A percentile compares a stretch with the other conserved stretches of the same genome.
Evolutionary conservation across 1,284 basidiomycete genomes (phyloP).

Genomic region (Pseudozyma thailandica): DNA sequence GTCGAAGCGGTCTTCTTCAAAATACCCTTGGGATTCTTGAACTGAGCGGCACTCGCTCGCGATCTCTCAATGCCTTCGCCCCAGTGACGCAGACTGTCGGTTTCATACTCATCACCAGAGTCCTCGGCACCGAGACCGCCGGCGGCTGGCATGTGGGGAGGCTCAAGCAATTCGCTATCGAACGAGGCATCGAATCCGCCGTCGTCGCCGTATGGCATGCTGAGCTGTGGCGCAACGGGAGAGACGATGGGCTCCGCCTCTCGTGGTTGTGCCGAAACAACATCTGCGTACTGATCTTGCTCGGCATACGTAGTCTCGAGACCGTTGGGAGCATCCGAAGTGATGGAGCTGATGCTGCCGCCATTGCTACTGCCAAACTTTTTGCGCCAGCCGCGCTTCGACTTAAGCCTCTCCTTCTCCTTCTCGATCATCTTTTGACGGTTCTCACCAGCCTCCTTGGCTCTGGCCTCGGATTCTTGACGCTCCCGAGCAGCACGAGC

Average conservation of each 20-base stretch:
- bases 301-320: conserved; percentile 56
- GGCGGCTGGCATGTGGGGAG: conserved; percentile 73
- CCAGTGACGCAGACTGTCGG: conserved; percentile 67
- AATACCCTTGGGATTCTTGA: conserved; percentile 82
- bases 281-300: conserved; percentile 25
- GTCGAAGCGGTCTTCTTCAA: conserved; percentile 73
- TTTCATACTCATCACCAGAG: conserved; percentile 72
- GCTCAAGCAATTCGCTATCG: conserved; percentile 80
- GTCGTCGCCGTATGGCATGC: conserved; percentile 69
- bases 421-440: conserved; percentile 70
- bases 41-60: conserved; percentile 74
- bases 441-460: conserved; percentile 61
- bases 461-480: conserved; percentile 74
- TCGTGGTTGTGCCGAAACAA: conserved; percentile 6
- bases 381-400: conserved; percentile 65
- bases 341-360: conserved; percentile 49
- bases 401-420: conserved; percentile 68
- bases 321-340: conserved; percentile 44
- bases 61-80: conserved; percentile 78
- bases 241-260: conserved; percentile 28
- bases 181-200: conserved; percentile 74
- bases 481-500: conserved; percentile 70
- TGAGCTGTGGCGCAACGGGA: conserved; percentile 32
- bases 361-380: conserved; percentile 67
- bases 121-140: conserved; percentile 65